phyloP scores from a whole-genome alignment of 139 green algal genomes.

The Chlamydomonas incerta region DNA sequence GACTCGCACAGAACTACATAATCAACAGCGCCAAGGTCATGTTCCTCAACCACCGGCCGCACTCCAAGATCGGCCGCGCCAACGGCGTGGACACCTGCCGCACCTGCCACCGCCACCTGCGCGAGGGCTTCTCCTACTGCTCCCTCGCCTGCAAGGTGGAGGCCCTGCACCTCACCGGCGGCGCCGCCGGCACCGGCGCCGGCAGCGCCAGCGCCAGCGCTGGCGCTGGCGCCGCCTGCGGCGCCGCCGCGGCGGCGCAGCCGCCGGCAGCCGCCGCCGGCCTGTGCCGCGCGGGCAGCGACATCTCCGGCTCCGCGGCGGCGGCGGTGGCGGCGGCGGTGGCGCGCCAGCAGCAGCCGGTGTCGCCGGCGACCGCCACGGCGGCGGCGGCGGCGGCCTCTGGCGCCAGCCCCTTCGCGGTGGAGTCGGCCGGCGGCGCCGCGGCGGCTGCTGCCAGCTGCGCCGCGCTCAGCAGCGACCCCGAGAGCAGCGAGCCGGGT shows the following conservation, averaged over 20 bases:
- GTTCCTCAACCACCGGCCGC: slow-evolving; percentile 65
- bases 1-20: slow-evolving; percentile 71
- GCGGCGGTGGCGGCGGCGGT: neutral
- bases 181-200: no score
- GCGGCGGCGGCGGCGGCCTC: no score
- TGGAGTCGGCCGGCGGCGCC: no score
- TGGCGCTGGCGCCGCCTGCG: neutral
- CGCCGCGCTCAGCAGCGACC: neutral
- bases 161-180: neutral
- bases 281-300: neutral
- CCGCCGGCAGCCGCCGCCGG: neutral
- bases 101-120: slow-evolving; percentile 56
- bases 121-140: slow-evolving; percentile 62
- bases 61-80: slow-evolving; percentile 47
- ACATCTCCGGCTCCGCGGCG: neutral
- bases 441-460: no score
- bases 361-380: no score
- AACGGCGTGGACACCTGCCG: slow-evolving; percentile 49
- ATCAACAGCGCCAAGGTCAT: slow-evolving; percentile 77
- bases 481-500: neutral
- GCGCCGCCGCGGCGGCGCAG: neutral
- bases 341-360: no score
- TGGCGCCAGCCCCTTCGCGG: neutral
- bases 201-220: neutral
- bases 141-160: slow-evolving; percentile 60